Conservation (phyloP, 495 filamentous ascomycete species). For the Schizothecium vesticola region DNA sequence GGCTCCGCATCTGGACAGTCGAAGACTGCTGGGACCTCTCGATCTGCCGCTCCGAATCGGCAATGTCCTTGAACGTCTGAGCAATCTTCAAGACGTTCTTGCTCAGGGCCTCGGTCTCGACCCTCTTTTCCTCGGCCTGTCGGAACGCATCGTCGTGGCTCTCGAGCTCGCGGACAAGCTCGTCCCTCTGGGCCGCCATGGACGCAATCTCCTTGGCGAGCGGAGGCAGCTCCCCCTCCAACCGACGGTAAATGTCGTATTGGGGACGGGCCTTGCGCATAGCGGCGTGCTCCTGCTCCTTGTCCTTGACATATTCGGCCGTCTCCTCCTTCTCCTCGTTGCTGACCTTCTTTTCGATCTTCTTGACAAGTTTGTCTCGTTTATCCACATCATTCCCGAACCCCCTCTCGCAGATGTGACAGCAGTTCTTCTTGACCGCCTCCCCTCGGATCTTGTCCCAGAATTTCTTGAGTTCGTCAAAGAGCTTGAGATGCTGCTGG, state of each 20-base stretch:
- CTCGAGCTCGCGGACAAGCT: constrained; percentile 62
- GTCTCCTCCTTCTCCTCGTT: constrained; percentile 50
- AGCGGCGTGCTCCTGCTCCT: constrained; percentile 50
- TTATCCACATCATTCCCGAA: constrained; percentile 56
- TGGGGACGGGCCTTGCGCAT: constrained; percentile 56
- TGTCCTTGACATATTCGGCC: constrained; percentile 45
- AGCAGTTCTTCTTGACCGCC: constrained; percentile 57
- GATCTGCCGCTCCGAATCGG: constrained; percentile 62
- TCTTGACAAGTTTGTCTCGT: constrained; percentile 53
- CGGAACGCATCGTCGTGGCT: constrained; percentile 64
- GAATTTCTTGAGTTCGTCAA: constrained; percentile 56
- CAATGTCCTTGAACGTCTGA: constrained; percentile 65
- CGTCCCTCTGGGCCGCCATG: constrained; percentile 49
- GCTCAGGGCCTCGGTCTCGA: constrained; percentile 67
- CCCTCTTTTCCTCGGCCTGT: constrained; percentile 57
- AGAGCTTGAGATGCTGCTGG: constrained; percentile 59
- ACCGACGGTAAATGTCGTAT: constrained; percentile 67
- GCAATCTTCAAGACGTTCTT: constrained; percentile 73
- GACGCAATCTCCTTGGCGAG: constrained; percentile 56
- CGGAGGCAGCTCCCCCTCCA: constrained; percentile 66
- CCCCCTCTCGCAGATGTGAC: constrained; percentile 61
- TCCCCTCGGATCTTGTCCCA: constrained; percentile 55
- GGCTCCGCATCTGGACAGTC: constrained; percentile 54
- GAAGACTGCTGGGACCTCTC: constrained; percentile 67
- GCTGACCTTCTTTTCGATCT: constrained; percentile 54